Percentiles rank a stretch among this genome's conserved stretches.
These are phyloP conservation scores for Phytophthora ramorum DNA, from an alignment of 352 stramenopile species.

Conservation along the genomic window DNA sequence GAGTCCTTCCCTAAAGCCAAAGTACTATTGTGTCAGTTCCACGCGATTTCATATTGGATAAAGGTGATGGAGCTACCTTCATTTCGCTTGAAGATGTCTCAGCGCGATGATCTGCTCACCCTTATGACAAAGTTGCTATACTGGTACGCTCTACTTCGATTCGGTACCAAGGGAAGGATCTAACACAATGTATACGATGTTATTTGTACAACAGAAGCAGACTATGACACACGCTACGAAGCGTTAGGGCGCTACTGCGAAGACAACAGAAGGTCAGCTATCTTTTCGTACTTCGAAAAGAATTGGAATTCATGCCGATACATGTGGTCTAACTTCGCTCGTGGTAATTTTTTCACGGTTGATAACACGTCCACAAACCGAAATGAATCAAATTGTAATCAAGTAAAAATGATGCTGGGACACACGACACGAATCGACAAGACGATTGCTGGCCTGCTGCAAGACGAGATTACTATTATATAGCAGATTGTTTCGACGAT, in stretches of 20 bases:
- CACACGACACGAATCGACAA: conserved; percentile 19
- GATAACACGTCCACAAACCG: conserved; percentile 31
- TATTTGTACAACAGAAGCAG: conserved; percentile 9
- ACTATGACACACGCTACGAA: neutral
- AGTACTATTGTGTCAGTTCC: too few species aligned
- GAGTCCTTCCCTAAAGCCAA: neutral
- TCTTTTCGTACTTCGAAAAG: conserved; percentile 19
- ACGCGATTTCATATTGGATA: neutral
- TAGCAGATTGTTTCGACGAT: conserved; percentile 13
- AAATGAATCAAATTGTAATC: conserved; percentile 36
- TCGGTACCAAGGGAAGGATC: neutral
- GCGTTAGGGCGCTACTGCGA: conserved; percentile 3
- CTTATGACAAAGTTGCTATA: conserved; percentile 17
- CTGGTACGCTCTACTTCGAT: conserved; percentile 2
- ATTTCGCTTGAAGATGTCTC: conserved; percentile 18
- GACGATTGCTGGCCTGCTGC: conserved; percentile 1
- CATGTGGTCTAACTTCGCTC: conserved; percentile 25
- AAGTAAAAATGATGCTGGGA: conserved; percentile 22
- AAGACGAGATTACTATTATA: conserved; percentile 6
- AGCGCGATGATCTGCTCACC: conserved; percentile 6
- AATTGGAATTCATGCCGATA: conserved; percentile 26
- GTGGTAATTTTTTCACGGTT: conserved; percentile 13
- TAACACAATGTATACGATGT: neutral
- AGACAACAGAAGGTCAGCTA: neutral
- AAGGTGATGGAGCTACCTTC: neutral